Percentiles rank a stretch among this genome's conserved stretches.
Conservation (phyloP, 2,329 filamentous ascomycete genomes). For the Lasiodiplodia gonubiensis region DNA sequence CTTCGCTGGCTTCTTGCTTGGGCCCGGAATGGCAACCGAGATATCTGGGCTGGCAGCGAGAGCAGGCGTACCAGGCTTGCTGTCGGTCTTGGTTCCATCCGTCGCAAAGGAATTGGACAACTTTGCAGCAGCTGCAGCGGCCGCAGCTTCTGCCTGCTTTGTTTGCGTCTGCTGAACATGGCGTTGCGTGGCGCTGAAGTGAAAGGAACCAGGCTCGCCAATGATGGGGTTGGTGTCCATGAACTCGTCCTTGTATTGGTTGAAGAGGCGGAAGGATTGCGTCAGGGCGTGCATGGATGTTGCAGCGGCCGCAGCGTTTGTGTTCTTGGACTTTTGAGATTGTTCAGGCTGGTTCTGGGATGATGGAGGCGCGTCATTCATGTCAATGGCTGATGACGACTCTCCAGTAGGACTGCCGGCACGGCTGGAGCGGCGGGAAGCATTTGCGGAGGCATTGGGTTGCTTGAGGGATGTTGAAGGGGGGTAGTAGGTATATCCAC, state of each 20-base stretch:
- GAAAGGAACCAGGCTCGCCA: constrained; percentile 68
- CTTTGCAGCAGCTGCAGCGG: constrained; percentile 38
- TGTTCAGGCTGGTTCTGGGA: constrained; percentile 25
- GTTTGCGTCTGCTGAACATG: constrained; percentile 50
- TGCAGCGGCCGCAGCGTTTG: constrained; percentile 31
- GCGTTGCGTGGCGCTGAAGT: constrained; percentile 55
- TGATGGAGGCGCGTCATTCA: constrained; percentile 30
- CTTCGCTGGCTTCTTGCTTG: constrained; percentile 37
- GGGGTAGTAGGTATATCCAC: constrained; percentile 65
- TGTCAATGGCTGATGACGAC: constrained; percentile 31
- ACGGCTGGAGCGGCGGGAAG: constrained; percentile 44
- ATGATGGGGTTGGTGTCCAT: constrained; percentile 68
- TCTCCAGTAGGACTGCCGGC: constrained; percentile 44
- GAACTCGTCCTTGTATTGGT: constrained; percentile 64
- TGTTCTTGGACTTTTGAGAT: constrained; percentile 9
- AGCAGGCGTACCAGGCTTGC: constrained; percentile 15
- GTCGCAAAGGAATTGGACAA: constrained; percentile 37
- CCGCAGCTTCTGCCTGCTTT: constrained; percentile 38
- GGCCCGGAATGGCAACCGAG: not conserved
- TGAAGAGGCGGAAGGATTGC: constrained; percentile 58
- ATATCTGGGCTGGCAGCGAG: constrained; percentile 17
- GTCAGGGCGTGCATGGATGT: constrained; percentile 39
- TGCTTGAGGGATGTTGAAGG: constrained; percentile 48
- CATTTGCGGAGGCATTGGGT: constrained; percentile 36
- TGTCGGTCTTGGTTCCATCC: constrained; percentile 9